Percentiles rank a stretch among this genome's conserved stretches.
phyloP scores from a whole-genome alignment of 768 basidiomycete species.

The Fomitopsis pulvina region DNA sequence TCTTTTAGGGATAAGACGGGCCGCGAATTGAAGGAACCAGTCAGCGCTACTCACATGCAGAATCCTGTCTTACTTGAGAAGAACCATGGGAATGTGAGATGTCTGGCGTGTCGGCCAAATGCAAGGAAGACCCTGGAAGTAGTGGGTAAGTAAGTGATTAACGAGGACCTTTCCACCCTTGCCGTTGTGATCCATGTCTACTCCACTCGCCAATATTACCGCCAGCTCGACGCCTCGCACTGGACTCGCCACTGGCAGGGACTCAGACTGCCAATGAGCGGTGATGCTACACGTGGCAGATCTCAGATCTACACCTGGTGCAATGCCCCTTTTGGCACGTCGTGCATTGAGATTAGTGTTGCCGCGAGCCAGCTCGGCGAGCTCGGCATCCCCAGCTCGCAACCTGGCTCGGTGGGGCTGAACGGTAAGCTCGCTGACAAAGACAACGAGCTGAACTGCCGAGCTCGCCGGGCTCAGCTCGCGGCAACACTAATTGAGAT shows the following conservation, averaged over 20 bases:
- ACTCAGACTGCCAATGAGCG: not conserved
- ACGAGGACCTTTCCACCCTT: not conserved
- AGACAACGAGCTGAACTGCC: too few relatives aligned
- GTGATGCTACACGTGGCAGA: not conserved
- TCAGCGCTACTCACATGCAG: too few relatives aligned
- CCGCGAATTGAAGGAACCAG: not conserved
- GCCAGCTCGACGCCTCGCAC: too few relatives aligned
- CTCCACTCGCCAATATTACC: too few relatives aligned
- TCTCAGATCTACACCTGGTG: not conserved
- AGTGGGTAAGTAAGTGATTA: not conserved
- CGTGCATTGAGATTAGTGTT: too few relatives aligned
- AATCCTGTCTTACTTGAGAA: too few relatives aligned
- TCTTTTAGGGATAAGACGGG: conserved; percentile 23
- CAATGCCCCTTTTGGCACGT: not conserved
- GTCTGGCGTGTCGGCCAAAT: not conserved
- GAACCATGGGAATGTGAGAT: not conserved
- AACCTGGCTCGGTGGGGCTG: too few relatives aligned
- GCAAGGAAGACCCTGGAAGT: not conserved
- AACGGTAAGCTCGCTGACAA: too few relatives aligned
- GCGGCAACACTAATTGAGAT: too few relatives aligned
- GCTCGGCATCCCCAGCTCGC: too few relatives aligned
- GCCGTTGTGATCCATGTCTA: not conserved
- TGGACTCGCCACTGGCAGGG: not conserved
- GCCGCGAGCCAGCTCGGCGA: too few relatives aligned
- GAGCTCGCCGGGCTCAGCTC: too few relatives aligned